Evolutionary conservation across 176 grass and related monocot genomes (phyloP).

Genomic region (Rhipidocladum racemiflorum): DNA sequence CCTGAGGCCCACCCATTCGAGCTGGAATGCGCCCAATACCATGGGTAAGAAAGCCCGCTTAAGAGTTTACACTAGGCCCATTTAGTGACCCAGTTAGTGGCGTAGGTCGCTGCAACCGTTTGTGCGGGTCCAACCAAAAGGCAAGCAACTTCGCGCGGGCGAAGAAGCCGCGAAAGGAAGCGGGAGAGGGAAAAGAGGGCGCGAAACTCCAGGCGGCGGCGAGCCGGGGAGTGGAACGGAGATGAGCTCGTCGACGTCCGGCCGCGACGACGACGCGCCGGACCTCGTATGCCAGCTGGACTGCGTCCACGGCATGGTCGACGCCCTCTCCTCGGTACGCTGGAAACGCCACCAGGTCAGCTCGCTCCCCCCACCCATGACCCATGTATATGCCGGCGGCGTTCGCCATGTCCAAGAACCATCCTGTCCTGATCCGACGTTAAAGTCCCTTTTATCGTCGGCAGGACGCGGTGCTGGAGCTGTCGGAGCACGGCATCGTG

Average conservation of each 20-base stretch:
- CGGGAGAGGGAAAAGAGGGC: neutral
- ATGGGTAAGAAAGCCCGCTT: no score
- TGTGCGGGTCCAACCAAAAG: neutral
- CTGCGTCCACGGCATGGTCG: constrained; percentile 85
- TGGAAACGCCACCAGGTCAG: constrained; percentile 96
- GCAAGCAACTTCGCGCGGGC: neutral
- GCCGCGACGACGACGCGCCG: constrained; percentile 46
- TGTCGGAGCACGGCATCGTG: constrained; percentile 79
- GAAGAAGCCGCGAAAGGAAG: neutral
- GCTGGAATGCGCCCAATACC: no score
- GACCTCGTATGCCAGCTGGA: constrained; percentile 73
- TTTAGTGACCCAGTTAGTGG: neutral
- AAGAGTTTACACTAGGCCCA: neutral
- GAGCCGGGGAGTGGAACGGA: neutral
- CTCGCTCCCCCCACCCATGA: no score
- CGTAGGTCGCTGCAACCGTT: neutral
- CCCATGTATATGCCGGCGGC: neutral
- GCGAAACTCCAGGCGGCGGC: neutral
- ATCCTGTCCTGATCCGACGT: neutral
- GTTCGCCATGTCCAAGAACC: neutral
- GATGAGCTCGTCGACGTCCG: constrained; percentile 63
- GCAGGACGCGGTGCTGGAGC: constrained; percentile 77
- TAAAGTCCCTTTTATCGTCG: neutral
- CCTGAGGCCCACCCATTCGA: no score
- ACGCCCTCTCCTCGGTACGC: constrained; percentile 78